Base-by-base conservation (phyloP, 495 filamentous ascomycete species). In the Aspergillus ellipticus region DNA sequence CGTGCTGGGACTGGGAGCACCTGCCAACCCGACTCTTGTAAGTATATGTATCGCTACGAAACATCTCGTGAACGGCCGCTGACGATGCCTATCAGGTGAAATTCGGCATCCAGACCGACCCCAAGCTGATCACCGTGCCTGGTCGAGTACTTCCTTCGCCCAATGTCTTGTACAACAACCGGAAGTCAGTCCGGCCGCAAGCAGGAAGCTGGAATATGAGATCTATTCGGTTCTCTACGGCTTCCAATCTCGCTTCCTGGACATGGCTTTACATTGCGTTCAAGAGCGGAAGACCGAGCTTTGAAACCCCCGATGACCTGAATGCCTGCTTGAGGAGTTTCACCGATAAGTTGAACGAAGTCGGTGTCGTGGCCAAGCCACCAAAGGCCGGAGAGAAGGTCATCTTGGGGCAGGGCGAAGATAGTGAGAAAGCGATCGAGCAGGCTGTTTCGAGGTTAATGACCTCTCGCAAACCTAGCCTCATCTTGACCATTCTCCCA, bases 401-500 rank as follows among this genome's bases (percentile, higher is more conserved):
- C n/a, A 2, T 28, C 1, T 16, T 73, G 0, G 51, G 53, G 5
- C 45, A 49, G 4, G 50, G 55, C 13, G 37, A 49, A 11, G 55
- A 54, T 2, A 58, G 62, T 29, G 57, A 68, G 7, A 29, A 15
- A 0, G 21, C 31, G 0, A 64, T 74, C 41, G 72, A 79, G 22
- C 20, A 46, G 0, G 60, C 66, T 0, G 68, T 76, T 28, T 21
- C 39, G 13, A 22, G 45, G 0, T 72, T 81, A 35, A 64, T 79
- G 19, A 11, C 19, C 0, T 61, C 70, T 1, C 51, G 67, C 11
- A 66, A 73, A 10, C 71, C 76, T 0, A 49, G 68, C 4, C 63
- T 91, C n/a, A 73, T 94, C 0, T 68, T 93, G 7, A 79, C 88
- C 13, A 69, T 93, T 26, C 71, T 93, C 0, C 79, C 78, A 1